These are phyloP conservation scores for Pichia cabralensis DNA, from an alignment of 805 yeast species.

Conservation along the genomic window DNA sequence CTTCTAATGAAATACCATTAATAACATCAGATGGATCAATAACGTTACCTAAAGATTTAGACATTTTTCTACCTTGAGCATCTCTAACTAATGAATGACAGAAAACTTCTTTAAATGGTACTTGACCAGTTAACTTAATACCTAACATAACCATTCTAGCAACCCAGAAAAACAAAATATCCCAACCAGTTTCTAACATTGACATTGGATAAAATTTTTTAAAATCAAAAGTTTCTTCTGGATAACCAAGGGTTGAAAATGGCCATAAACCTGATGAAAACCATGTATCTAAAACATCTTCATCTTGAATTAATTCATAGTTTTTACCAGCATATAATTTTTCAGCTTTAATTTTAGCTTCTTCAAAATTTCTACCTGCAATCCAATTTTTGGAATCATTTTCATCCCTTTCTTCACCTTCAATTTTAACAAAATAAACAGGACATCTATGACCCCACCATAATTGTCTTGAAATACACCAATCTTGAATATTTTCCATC, in stretches of 20 bases:
- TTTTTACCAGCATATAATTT: constrained; percentile 59
- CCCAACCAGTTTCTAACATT: constrained; percentile 98
- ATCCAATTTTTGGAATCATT: constrained; percentile 74
- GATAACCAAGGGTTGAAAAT: constrained; percentile 95
- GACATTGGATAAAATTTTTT: constrained; percentile 80
- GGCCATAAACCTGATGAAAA: constrained; percentile 99
- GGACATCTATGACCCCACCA: constrained; percentile 99
- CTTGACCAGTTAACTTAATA: constrained; percentile 76
- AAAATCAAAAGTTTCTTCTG: constrained; percentile 63
- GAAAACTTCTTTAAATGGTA: constrained; percentile 94
- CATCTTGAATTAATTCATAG: constrained; percentile 84
- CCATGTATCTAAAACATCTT: constrained; percentile 98
- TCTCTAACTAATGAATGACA: constrained; percentile 98
- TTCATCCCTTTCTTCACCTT: constrained; percentile 57
- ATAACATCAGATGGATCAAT: constrained; percentile 94
- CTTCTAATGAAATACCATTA: constrained; percentile 71
- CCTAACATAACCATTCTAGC: constrained; percentile 92
- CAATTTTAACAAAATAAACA: constrained; percentile 76
- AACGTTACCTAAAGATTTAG: constrained; percentile 94
- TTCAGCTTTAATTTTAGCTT: constrained; percentile 76
- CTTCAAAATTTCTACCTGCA: constrained; percentile 75
- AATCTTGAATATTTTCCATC: constrained; percentile 93
- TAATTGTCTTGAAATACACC: constrained; percentile 94
- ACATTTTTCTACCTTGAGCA: constrained; percentile 99
- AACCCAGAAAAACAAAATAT: constrained; percentile 98